phyloP scores from a whole-genome alignment of 192 early-diverging fungal genomes.

The Entomortierella lignicola region DNA sequence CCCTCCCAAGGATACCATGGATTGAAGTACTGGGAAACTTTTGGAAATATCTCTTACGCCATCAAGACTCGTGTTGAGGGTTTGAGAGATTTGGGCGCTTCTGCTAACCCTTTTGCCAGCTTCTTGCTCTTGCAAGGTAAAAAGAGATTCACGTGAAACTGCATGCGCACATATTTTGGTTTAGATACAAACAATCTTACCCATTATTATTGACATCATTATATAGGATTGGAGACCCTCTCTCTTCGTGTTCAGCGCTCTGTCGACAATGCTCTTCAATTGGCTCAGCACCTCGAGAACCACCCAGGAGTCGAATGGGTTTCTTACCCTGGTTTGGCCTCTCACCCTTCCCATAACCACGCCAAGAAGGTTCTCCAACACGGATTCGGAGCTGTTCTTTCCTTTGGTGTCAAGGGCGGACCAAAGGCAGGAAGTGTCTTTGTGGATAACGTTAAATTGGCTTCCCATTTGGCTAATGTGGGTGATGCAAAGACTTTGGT shows the following conservation, averaged over 20 bases:
- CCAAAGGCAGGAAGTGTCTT: slow-evolving; percentile 70
- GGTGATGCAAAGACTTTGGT: slow-evolving; percentile 92
- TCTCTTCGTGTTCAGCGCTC: slow-evolving; percentile 91
- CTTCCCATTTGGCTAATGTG: slow-evolving; percentile 95
- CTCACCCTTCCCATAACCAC: slow-evolving; percentile 79
- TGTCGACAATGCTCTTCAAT: slow-evolving; percentile 78
- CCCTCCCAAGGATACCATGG: slow-evolving; percentile 89
- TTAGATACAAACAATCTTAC: too few species aligned
- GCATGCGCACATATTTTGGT: neutral
- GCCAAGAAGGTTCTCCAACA: slow-evolving; percentile 86
- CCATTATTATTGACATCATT: too few species aligned
- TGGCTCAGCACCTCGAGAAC: slow-evolving; percentile 83
- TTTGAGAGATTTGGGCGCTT: slow-evolving; percentile 88
- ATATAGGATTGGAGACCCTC: slow-evolving; percentile 83
- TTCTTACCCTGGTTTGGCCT: slow-evolving; percentile 86
- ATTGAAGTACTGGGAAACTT: slow-evolving; percentile 86
- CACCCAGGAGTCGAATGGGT: slow-evolving; percentile 87
- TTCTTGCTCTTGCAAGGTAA: slow-evolving; percentile 86
- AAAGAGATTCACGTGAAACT: neutral
- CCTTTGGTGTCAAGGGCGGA: slow-evolving; percentile 76
- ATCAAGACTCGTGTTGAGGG: slow-evolving; percentile 86
- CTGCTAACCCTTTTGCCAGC: slow-evolving; percentile 87
- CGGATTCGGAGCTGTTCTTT: slow-evolving; percentile 90
- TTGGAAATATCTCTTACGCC: slow-evolving; percentile 83
- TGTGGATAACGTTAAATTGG: slow-evolving; percentile 82